phyloP scores from a whole-genome alignment of 2,329 filamentous ascomycete genomes.

The Alternaria gansuensis region DNA sequence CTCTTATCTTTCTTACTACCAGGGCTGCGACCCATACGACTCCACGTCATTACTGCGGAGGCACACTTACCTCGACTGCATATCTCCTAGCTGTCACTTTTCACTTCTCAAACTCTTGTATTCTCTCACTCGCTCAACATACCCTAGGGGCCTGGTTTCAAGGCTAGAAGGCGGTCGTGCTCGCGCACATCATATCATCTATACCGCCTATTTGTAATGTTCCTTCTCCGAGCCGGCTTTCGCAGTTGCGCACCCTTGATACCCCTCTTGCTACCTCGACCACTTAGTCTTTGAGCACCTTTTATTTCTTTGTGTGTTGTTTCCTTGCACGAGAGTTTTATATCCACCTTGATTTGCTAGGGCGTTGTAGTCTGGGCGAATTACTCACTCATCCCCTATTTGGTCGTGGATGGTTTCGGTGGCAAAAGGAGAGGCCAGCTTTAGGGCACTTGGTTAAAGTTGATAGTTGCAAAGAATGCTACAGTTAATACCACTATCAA shows the following conservation, averaged over 20 bases:
- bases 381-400: conserved; percentile 6
- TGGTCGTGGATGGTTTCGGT: not conserved
- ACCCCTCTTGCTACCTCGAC: conserved; percentile 21
- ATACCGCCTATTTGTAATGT: conserved; percentile 26
- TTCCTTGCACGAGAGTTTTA: conserved; percentile 56
- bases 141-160: conserved; percentile 17
- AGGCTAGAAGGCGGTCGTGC: conserved; percentile 28
- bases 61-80: conserved; percentile 6
- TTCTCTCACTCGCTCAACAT: conserved; percentile 14
- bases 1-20: conserved; percentile 1
- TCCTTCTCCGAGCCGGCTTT: conserved; percentile 14
- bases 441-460: conserved; percentile 2
- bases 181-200: conserved; percentile 24
- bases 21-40: conserved; percentile 14
- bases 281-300: conserved; percentile 4
- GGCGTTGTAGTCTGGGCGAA: conserved; percentile 3
- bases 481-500: conserved; percentile 3
- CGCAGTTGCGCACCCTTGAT: conserved; percentile 23
- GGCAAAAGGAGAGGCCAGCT: not conserved
- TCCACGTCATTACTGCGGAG: conserved; percentile 14
- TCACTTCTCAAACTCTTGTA: not conserved
- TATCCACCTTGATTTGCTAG: conserved; percentile 24
- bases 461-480: conserved; percentile 17
- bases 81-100: conserved; percentile 8
- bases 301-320: conserved; percentile 9